phyloP scores from a whole-genome alignment of 1,284 basidiomycete genomes.

The Tremellales sp. region DNA sequence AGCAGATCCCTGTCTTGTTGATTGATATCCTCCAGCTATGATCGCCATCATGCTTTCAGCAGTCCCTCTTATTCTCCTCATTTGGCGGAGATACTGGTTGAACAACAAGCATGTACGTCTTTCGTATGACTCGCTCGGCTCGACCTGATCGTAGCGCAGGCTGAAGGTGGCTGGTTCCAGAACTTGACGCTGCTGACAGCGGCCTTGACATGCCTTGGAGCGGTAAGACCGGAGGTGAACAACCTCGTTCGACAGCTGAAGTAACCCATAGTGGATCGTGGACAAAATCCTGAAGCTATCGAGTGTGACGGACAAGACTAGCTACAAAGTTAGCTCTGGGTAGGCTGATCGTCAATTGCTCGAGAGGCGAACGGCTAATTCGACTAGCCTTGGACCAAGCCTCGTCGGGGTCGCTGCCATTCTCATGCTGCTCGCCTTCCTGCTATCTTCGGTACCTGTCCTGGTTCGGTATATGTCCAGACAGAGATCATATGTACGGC shows the following conservation, averaged over 20 bases:
- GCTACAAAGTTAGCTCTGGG: constrained; percentile 14
- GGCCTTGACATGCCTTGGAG: constrained; percentile 8
- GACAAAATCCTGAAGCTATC: constrained; percentile 15
- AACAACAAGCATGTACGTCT: constrained; percentile 8
- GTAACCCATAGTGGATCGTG: constrained; percentile 19
- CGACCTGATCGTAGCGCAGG: neutral
- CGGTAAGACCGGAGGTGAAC: constrained; percentile 14
- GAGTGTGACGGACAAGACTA: constrained; percentile 6
- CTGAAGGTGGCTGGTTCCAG: constrained; percentile 21
- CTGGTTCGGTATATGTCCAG: constrained; percentile 18
- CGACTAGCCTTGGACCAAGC: constrained; percentile 11
- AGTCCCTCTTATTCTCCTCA: constrained; percentile 15
- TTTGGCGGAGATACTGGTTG: constrained; percentile 13
- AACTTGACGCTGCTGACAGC: constrained; percentile 16
- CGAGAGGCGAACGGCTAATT: neutral
- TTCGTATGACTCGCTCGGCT: neutral
- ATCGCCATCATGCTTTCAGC: constrained; percentile 18
- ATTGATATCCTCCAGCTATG: constrained; percentile 15
- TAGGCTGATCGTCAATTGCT: constrained; percentile 1
- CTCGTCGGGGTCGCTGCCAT: constrained; percentile 14
- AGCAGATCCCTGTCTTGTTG: neutral
- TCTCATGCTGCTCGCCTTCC: constrained; percentile 10
- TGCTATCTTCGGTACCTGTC: constrained; percentile 18
- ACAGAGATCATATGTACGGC: constrained; percentile 4
- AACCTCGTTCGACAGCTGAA: neutral